Percentiles rank a stretch among this genome's conserved stretches.
Evolutionary conservation across 2,329 filamentous ascomycete species (phyloP).

Genomic region (Aspergillus sclerotialis): DNA sequence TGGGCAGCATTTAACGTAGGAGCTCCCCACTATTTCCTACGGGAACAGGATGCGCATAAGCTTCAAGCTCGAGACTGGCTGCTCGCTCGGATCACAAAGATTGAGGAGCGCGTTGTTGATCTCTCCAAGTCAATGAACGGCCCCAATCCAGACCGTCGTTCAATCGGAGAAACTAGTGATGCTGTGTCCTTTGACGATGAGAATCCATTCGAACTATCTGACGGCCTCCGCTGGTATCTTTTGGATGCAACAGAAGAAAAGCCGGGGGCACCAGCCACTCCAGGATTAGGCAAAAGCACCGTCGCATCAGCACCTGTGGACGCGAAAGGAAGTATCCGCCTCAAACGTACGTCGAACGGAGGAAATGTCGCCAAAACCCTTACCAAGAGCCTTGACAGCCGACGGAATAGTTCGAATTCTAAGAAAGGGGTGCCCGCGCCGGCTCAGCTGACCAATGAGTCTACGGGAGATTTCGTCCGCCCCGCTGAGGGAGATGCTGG

Average conservation of each 20-base stretch:
- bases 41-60: conserved; percentile 83
- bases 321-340: conserved; percentile 63
- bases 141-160: conserved; percentile 45
- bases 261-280: conserved; percentile 81
- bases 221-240: conserved; percentile 92
- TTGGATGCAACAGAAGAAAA: conserved; percentile 93
- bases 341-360: conserved; percentile 50
- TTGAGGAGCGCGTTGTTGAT: conserved; percentile 91
- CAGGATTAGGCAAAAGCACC: conserved; percentile 83
- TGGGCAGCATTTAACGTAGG: conserved; percentile 99
- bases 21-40: conserved; percentile 92
- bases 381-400: conserved; percentile 83
- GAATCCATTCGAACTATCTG: conserved; percentile 93
- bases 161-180: conserved; percentile 46
- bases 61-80: conserved; percentile 86
- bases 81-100: conserved; percentile 83
- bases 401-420: conserved; percentile 78
- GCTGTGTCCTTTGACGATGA: conserved; percentile 67
- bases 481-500: conserved; percentile 28
- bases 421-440: conserved; percentile 55
- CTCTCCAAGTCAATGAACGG: conserved; percentile 69
- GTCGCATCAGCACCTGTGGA: conserved; percentile 83
- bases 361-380: conserved; percentile 70
- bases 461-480: conserved; percentile 28
- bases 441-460: conserved; percentile 25